Evolutionary conservation across 2,329 filamentous ascomycete species (phyloP), one percentile per base, ranked within the genome.

Genomic region (Ophiostoma montium): DNA sequence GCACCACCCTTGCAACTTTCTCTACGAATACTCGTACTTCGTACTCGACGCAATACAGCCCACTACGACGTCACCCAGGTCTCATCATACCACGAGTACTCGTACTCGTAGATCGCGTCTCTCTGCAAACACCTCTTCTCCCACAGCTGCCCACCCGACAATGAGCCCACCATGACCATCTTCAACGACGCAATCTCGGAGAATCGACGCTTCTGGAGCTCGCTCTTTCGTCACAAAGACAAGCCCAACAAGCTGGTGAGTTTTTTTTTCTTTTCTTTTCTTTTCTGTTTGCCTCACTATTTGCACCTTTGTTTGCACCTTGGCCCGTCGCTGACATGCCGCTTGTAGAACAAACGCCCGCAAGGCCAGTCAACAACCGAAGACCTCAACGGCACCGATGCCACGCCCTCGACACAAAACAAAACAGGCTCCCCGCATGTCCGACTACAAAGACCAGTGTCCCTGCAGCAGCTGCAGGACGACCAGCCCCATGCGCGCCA

Each of bases 141-240:
- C 36, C 36, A 39, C 36, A 16, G 8, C 19, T 19, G 10, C 18
- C 21, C 31, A 31, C 48, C 42, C 47, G 11, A 49, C 36, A 47
- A 52, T 52, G 49, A 33, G 33, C 42, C n/a, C 41, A 52, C 31
- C 35, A 57, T 57, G 56, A 52, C 46, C 31, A 32, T 36, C 38
- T 39, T 41, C 35, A 63, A 56, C 47, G 65, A 66, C 56, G 69
- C 69, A 61, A 70, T 67, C 55, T 62, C 55, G 45, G 65, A 65
- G 57, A 72, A 70, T 61, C 69, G 67, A 56, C 63, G 67, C 45
- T 70, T 75, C 53, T 70, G 67, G 68, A 53, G 48, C 49, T 64
- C 65, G 52, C 61, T 78, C 49, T 66, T 78, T 55, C 69, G 72
- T 54, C 69, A 65, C 19, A 63, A 60, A 48, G 62, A 31, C 31